phyloP scores from a whole-genome alignment of 75 land plant species.

The Chamaecyparis obtusa region DNA sequence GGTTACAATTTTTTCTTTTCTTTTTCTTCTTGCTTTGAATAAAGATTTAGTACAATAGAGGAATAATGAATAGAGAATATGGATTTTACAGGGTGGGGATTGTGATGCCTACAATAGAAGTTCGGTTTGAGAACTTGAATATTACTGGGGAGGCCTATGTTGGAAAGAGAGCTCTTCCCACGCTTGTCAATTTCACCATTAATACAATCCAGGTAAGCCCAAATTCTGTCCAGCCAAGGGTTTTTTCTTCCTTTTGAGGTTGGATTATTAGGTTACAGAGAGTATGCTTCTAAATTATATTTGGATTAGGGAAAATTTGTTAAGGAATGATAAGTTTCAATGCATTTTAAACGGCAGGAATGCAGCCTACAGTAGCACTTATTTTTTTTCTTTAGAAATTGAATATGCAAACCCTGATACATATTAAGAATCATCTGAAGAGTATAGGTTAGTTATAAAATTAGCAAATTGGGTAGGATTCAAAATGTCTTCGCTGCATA shows the following conservation, averaged over 20 bases:
- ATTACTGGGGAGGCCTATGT: constrained; percentile 51
- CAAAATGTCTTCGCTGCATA: too few relatives aligned
- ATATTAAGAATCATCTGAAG: too few relatives aligned
- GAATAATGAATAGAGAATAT: not conserved
- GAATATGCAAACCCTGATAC: too few relatives aligned
- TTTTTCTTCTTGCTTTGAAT: not conserved
- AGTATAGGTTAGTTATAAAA: too few relatives aligned
- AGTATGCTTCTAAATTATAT: too few relatives aligned
- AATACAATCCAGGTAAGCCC: constrained; percentile 44
- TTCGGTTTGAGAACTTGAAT: constrained; percentile 64
- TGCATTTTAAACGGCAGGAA: too few relatives aligned
- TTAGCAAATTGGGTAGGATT: too few relatives aligned
- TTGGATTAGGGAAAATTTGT: too few relatives aligned
- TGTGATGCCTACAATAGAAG: constrained; percentile 74
- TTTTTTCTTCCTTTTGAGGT: not conserved
- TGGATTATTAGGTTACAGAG: too few relatives aligned
- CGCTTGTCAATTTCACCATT: constrained; percentile 41
- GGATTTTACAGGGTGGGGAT: constrained; percentile 62
- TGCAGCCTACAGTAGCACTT: too few relatives aligned
- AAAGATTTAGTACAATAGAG: not conserved
- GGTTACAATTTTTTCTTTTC: constrained; percentile 23
- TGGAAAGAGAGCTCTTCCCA: constrained; percentile 70
- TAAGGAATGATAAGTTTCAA: too few relatives aligned
- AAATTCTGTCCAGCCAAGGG: not conserved
- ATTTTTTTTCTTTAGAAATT: too few relatives aligned